Evolutionary conservation across 2,329 filamentous ascomycete species (phyloP), one percentile per base, ranked within the genome.

Genomic region (Ophiostoma perfectum): DNA sequence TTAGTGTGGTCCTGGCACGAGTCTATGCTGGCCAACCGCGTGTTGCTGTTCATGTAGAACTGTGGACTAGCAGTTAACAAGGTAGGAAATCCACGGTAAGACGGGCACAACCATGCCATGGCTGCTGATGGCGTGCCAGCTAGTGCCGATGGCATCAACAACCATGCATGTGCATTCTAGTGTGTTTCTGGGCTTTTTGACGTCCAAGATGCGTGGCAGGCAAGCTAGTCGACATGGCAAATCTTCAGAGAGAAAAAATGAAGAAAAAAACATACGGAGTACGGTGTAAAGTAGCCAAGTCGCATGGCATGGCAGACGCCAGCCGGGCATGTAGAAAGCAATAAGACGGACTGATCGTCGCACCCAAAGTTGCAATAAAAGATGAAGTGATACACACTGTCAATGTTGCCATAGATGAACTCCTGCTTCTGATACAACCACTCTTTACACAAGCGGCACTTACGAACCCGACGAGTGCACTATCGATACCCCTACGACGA

Each of bases 221-320:
- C n/a, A 55, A 55, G n/a, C 49, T 55, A 55, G 49, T 9, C 18
- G n/a, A 9, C 7, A 55, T 11, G n/a, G 7, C n/a, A 55, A 55
- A 11, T 2, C 49, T 55, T 55, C 49, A 18, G 49, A 55, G 3
- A 55, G 49, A 55, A 4, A 9, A 55, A 27, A 11, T 27, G 4
- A 84, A 82, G 27, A 55, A 27, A 11, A 55, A 55, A 2, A 55
- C 7, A 55, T 4, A 27, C 8, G 18, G 4, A 27, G n/a, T 27
- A 55, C 18, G 18, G n/a, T 27, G 27, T 9, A 55, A 27, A 55
- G 49, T 55, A 55, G 7, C 7, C 4, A 27, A 49, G 4, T 18
- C 5, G 7, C 8, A 11, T 55, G 18, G 49, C 18, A 27, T 27
- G 49, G n/a, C 49, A 55, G 49, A 27, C 3, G 27, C 6, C n/a